Conservation (phyloP, 371 early-diverging fungal genomes). For the Syncephalastrum monosporum region DNA sequence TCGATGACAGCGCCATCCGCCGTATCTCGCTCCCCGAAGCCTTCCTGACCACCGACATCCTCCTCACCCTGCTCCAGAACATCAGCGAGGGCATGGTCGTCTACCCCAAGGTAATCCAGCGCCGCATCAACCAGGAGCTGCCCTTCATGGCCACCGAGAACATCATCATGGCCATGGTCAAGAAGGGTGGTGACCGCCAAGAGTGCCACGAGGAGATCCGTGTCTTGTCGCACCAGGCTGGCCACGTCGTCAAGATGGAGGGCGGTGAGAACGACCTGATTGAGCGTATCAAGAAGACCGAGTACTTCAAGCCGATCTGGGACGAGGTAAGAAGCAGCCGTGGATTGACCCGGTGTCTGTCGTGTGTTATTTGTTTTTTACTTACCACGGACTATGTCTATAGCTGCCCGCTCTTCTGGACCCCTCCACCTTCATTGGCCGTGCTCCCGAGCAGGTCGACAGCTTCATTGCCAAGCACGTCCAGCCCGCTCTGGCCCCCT, state of each 20-base stretch:
- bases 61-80: conserved; percentile 91
- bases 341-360: too few species aligned
- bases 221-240: conserved; percentile 93
- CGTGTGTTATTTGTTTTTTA: not conserved
- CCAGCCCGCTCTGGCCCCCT: conserved; percentile 82
- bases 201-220: conserved; percentile 96
- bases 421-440: conserved; percentile 91
- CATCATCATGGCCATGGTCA: conserved; percentile 98
- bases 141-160: conserved; percentile 99
- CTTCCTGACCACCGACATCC: conserved; percentile 95
- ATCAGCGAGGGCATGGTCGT: conserved; percentile 96
- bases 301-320: conserved; percentile 89
- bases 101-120: conserved; percentile 92
- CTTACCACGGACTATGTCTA: not conserved
- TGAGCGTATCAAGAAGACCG: conserved; percentile 77
- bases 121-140: conserved; percentile 90
- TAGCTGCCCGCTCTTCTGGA: conserved; percentile 81
- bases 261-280: conserved; percentile 96
- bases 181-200: conserved; percentile 95
- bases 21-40: conserved; percentile 96
- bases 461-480: conserved; percentile 84
- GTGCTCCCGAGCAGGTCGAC: conserved; percentile 94
- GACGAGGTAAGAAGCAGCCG: conserved; percentile 39
- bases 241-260: conserved; percentile 85
- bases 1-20: conserved; percentile 96